phyloP scores from a whole-genome alignment of 768 basidiomycete species.

The Dendrothele bispora region DNA sequence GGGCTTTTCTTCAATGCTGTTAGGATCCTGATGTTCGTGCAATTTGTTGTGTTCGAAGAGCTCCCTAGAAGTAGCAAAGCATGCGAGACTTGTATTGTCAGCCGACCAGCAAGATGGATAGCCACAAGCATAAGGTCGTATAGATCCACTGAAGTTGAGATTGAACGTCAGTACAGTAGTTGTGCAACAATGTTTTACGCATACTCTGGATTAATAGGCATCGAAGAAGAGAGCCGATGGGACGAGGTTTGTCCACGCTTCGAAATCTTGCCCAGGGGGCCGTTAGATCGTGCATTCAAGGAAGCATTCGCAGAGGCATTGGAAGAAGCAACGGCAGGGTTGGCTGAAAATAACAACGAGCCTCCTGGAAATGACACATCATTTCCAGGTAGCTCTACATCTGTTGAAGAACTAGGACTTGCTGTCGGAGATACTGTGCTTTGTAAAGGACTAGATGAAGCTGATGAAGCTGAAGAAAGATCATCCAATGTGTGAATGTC shows the following conservation, averaged over 20 bases:
- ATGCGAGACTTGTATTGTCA: slow-evolving; percentile 37
- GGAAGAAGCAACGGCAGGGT: slow-evolving; percentile 16
- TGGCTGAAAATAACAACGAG: slow-evolving; percentile 34
- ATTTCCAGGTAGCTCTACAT: slow-evolving; percentile 34
- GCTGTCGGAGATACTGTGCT: slow-evolving; percentile 16
- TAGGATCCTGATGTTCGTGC: slow-evolving; percentile 30
- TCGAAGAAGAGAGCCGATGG: slow-evolving; percentile 37
- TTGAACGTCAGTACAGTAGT: no score
- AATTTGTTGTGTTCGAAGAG: slow-evolving; percentile 68
- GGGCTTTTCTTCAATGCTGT: slow-evolving; percentile 42
- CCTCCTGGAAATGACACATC: slow-evolving; percentile 28
- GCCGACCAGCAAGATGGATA: slow-evolving; percentile 66
- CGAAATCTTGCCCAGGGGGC: slow-evolving; percentile 9
- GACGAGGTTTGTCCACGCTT: slow-evolving; percentile 23
- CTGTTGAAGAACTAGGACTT: slow-evolving; percentile 37
- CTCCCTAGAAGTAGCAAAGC: slow-evolving; percentile 73
- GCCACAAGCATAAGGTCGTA: slow-evolving; percentile 75
- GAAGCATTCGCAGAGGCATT: slow-evolving; percentile 12
- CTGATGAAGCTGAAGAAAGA: slow-evolving; percentile 34
- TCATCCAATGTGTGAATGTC: slow-evolving; percentile 17
- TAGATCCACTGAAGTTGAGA: slow-evolving; percentile 35
- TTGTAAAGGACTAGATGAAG: slow-evolving; percentile 7
- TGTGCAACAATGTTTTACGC: slow-evolving; percentile 15
- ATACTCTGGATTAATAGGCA: slow-evolving; percentile 43
- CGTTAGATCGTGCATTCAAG: slow-evolving; percentile 2